These are phyloP conservation scores for Geosiphon pyriformis DNA, from an alignment of 192 early-diverging fungal genomes.

Conservation along the genomic window DNA sequence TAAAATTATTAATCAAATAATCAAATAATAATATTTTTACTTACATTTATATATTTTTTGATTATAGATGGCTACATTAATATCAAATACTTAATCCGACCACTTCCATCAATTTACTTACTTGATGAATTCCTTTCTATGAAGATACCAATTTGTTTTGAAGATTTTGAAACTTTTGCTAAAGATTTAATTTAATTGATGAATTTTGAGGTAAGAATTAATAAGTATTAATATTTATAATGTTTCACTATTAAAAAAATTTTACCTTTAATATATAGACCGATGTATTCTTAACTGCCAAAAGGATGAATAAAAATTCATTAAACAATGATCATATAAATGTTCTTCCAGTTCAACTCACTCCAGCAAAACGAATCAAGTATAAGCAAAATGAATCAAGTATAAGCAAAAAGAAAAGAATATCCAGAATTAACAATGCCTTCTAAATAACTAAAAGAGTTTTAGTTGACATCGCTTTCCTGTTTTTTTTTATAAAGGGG, in stretches of 20 bases:
- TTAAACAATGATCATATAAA: too few relatives aligned
- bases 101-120: constrained; percentile 9
- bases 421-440: too few relatives aligned
- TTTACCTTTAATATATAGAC: not conserved
- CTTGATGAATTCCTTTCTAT: not conserved
- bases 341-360: too few relatives aligned
- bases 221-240: not conserved
- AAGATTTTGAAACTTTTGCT: constrained; percentile 6
- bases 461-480: too few relatives aligned
- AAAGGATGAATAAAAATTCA: not conserved
- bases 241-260: not conserved
- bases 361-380: too few relatives aligned
- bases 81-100: constrained; percentile 3
- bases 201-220: constrained; percentile 7
- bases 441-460: too few relatives aligned
- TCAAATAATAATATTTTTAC: not conserved
- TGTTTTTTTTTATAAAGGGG: too few relatives aligned
- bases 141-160: not conserved
- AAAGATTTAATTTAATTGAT: not conserved
- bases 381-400: too few relatives aligned
- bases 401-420: too few relatives aligned
- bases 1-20: not conserved
- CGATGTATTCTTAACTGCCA: not conserved
- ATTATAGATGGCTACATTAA: constrained; percentile 1
- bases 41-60: not conserved